These are phyloP conservation scores for Penicillium waksmanii DNA, from an alignment of 495 filamentous ascomycete genomes.

Conservation along the genomic window DNA sequence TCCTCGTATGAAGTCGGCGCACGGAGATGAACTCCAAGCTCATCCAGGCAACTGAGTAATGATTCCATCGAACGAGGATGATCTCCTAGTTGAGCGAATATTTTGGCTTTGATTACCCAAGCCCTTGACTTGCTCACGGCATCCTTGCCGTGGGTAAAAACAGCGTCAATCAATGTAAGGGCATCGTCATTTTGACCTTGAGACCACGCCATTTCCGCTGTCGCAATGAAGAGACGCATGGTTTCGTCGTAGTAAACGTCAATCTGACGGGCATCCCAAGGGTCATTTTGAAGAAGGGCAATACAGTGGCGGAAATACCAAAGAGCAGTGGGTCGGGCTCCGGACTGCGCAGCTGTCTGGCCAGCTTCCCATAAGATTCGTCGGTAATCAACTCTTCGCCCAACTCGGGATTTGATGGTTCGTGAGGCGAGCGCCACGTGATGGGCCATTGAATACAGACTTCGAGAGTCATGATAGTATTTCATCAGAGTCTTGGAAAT, in stretches of 20 bases:
- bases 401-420: slow-evolving; percentile 68
- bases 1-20: slow-evolving; percentile 69
- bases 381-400: slow-evolving; percentile 64
- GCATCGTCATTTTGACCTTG: slow-evolving; percentile 69
- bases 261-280: slow-evolving; percentile 70
- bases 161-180: slow-evolving; percentile 61
- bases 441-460: slow-evolving; percentile 69
- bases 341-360: slow-evolving; percentile 73
- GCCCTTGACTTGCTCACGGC: slow-evolving; percentile 76
- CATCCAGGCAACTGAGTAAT: slow-evolving; percentile 67
- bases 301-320: slow-evolving; percentile 78
- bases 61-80: slow-evolving; percentile 66
- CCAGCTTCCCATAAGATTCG: slow-evolving; percentile 77
- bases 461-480: slow-evolving; percentile 60
- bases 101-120: slow-evolving; percentile 76
- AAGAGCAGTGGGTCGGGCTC: slow-evolving; percentile 75
- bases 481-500: slow-evolving; percentile 79
- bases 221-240: slow-evolving; percentile 68
- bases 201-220: slow-evolving; percentile 81
- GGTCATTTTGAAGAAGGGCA: slow-evolving; percentile 73
- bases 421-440: slow-evolving; percentile 76
- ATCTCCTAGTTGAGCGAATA: slow-evolving; percentile 74
- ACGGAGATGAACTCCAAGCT: slow-evolving; percentile 67
- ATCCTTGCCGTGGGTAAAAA: slow-evolving; percentile 67
- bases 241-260: slow-evolving; percentile 89